Evolutionary conservation across 352 stramenopile genomes (phyloP).

Genomic region (Pythium apleroticum): DNA sequence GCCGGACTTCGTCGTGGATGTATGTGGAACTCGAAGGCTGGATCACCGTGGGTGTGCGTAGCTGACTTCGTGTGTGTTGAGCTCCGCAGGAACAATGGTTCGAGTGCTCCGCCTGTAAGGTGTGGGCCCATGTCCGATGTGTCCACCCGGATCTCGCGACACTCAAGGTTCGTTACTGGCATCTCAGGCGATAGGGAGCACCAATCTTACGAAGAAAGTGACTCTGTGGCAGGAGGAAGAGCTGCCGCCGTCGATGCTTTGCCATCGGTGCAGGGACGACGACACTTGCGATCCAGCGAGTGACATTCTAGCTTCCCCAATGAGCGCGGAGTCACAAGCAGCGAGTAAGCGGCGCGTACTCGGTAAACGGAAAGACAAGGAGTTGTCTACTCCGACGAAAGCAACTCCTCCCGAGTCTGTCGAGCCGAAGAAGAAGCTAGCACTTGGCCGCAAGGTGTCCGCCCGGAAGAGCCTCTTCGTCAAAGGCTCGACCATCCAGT

Average conservation of each 20-base stretch:
- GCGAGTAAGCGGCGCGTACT: background rate
- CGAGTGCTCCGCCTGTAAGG: slow-evolving; percentile 76
- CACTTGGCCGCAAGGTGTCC: slow-evolving; percentile 10
- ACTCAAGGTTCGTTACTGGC: slow-evolving; percentile 34
- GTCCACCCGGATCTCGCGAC: slow-evolving; percentile 47
- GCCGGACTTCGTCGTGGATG: slow-evolving; percentile 48
- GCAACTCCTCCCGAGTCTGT: slow-evolving; percentile 22
- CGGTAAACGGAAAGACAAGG: slow-evolving; percentile 17
- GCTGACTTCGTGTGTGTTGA: background rate
- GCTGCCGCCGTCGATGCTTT: slow-evolving; percentile 52
- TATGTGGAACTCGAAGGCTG: slow-evolving; percentile 15
- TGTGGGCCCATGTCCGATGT: slow-evolving; percentile 76
- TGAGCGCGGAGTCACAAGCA: background rate
- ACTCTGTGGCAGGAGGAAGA: slow-evolving; percentile 31
- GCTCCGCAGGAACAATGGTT: slow-evolving; percentile 70
- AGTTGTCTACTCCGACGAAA: slow-evolving; percentile 32
- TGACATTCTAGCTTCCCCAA: slow-evolving; percentile 9
- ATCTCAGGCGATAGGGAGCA: too few relatives aligned
- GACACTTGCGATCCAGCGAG: slow-evolving; percentile 6
- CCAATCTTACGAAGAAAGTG: too few relatives aligned
- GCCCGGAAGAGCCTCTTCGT: slow-evolving; percentile 47
- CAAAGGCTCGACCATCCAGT: slow-evolving; percentile 67
- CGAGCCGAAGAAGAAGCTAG: slow-evolving; percentile 10
- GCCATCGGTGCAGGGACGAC: slow-evolving; percentile 42
- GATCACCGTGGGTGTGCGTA: background rate